Base-by-base conservation (phyloP, 1,284 basidiomycete genomes). In the Inonotus hispidus region DNA sequence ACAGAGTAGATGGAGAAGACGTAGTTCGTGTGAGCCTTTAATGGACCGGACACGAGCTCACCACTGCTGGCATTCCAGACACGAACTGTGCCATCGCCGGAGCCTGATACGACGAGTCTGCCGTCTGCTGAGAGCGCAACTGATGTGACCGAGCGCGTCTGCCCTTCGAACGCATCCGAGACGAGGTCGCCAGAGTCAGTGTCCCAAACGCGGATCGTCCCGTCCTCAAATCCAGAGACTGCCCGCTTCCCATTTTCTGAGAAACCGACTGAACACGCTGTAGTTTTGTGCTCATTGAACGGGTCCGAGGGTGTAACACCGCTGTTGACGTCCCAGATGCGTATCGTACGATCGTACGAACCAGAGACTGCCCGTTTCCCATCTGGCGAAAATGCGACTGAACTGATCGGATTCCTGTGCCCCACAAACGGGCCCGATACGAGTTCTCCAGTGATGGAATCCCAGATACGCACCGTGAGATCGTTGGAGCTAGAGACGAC, bases 101-200 rank as follows among this genome's bases (percentile, higher is more conserved):
- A 53, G 11, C 49, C n/a, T n/a, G 58, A 92, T n/a, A 97, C 87
- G 4, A 96, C 85, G 41, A 6, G 16, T 21, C 19, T 16, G 16
- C 41, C 41, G 16, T 65, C 60, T n/a, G 55, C 62, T 3, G 67
- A 66, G 35, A 62, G 65, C 4, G 63, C 61, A 43, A 66, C 63
- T 25, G 60, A 64, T 1, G 0, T 23, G 27, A 66, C 56, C 7
- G 0, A 27, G 23, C 23, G 29, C 16, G 27, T 41, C 39, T 63
- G 59, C 7, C 62, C 64, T 29, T 53, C 14, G 3, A 64, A n/a
- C 23, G 49, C 27, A 23, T 52, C 50, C 13, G 8, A 11, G 13
- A 55, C 41, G 11, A 37, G 19, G 3, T 53, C 21, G n/a, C 46
- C 43, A 19, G 29, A 16, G n/a, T 63, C 53, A 27, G 38, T 32